Percentiles rank a stretch among this genome's conserved stretches.
These are phyloP conservation scores for Pistacia integerrima DNA, from an alignment of 345 rosid genomes.

Conservation along the genomic window DNA sequence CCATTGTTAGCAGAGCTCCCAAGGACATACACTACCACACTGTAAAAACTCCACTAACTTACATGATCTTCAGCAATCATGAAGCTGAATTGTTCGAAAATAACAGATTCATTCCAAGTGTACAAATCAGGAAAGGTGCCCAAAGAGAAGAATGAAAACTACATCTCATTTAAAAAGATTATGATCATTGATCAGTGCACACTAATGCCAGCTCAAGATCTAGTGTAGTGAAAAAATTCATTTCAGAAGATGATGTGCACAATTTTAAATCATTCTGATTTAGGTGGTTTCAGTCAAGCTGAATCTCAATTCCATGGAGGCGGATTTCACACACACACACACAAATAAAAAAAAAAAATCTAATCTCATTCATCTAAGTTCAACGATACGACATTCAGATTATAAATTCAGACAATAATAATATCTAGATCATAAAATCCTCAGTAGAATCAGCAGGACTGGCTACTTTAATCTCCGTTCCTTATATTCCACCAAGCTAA, in stretches of 20 bases:
- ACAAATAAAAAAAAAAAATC: no score
- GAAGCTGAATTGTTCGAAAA: conserved; percentile 1
- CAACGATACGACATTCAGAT: background rate
- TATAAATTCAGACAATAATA: background rate
- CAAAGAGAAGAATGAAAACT: background rate
- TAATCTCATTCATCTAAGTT: background rate
- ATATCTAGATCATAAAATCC: background rate
- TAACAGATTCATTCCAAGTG: conserved; percentile 1
- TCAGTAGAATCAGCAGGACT: background rate
- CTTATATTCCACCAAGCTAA: background rate
- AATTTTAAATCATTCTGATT: background rate
- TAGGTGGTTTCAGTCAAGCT: background rate
- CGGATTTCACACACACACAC: background rate
- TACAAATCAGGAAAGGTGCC: background rate
- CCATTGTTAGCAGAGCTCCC: background rate
- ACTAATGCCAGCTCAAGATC: background rate
- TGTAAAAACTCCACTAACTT: background rate
- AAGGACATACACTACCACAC: background rate
- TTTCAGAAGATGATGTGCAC: no score
- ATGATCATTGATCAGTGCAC: background rate
- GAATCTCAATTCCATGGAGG: background rate
- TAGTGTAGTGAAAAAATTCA: background rate
- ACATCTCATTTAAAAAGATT: background rate
- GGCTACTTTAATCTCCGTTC: background rate
- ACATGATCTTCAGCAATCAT: background rate